phyloP scores from a whole-genome alignment of 306 rosid genomes.

The Pterocarpus santalinus region DNA sequence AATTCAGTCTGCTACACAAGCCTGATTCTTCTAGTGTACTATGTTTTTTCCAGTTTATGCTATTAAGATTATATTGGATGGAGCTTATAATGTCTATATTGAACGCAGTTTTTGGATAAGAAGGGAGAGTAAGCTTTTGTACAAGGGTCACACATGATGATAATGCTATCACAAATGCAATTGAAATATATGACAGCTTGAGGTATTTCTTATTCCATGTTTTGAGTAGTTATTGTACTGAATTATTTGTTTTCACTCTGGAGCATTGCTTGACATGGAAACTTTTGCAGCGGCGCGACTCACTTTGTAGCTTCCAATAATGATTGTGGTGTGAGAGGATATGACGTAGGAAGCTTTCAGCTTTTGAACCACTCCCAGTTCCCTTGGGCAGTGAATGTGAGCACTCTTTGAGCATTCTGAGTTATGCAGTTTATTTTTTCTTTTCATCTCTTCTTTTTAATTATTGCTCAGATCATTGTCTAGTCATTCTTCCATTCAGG shows the following conservation, averaged over 20 bases:
- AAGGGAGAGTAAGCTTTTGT: slow-evolving; percentile 80
- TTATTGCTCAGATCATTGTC: neutral
- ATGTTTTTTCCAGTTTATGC: slow-evolving; percentile 9
- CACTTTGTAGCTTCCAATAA: slow-evolving; percentile 86
- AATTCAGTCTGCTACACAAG: neutral
- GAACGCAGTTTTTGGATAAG: slow-evolving; percentile 76
- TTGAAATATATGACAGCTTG: slow-evolving; percentile 79
- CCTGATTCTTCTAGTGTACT: slow-evolving; percentile 9
- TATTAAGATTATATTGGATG: slow-evolving; percentile 25
- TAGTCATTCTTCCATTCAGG: slow-evolving; percentile 14
- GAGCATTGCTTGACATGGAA: slow-evolving; percentile 43
- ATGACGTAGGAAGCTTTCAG: slow-evolving; percentile 85
- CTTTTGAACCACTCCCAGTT: slow-evolving; percentile 75
- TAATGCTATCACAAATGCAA: slow-evolving; percentile 87
- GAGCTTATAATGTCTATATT: slow-evolving; percentile 38
- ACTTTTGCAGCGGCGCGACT: slow-evolving; percentile 70
- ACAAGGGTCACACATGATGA: slow-evolving; percentile 81
- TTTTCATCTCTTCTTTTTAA: neutral
- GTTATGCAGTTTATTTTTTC: slow-evolving; percentile 13
- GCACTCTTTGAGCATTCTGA: slow-evolving; percentile 45
- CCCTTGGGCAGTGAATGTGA: slow-evolving; percentile 94
- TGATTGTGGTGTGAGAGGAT: slow-evolving; percentile 80
- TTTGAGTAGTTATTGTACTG: slow-evolving; percentile 18
- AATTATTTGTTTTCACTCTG: slow-evolving; percentile 17
- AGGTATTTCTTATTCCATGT: slow-evolving; percentile 56